phyloP scores from a whole-genome alignment of 192 early-diverging fungal genomes.

The Jimgerdemannia lactiflua region DNA sequence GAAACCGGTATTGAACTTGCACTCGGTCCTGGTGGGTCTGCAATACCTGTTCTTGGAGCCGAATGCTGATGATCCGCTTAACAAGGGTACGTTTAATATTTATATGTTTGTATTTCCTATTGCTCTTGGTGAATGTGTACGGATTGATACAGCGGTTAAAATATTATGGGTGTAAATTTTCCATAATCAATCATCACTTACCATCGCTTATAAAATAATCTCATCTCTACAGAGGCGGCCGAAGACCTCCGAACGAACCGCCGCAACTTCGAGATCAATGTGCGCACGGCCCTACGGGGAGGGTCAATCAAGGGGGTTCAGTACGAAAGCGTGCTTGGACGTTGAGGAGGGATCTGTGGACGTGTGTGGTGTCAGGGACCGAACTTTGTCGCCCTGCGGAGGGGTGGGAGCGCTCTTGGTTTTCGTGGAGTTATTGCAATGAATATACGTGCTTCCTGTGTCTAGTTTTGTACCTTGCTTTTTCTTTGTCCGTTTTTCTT shows the following conservation, averaged over 20 bases:
- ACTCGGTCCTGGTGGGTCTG: constrained; percentile 86
- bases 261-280: constrained; percentile 70
- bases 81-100: constrained; percentile 64
- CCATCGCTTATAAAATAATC: not conserved
- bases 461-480: too few species aligned
- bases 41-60: constrained; percentile 93
- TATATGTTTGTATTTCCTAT: too few species aligned
- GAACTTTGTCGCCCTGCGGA: not conserved
- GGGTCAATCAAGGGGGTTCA: constrained; percentile 60
- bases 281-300: constrained; percentile 75
- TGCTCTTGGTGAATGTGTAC: too few species aligned
- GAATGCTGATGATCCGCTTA: constrained; percentile 96
- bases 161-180: not conserved
- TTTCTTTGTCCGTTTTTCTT: too few species aligned
- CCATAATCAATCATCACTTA: constrained; percentile 6
- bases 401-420: not conserved
- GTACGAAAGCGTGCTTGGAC: constrained; percentile 63
- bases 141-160: not conserved
- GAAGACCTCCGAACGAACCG: constrained; percentile 71
- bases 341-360: not conserved
- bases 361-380: not conserved
- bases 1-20: constrained; percentile 97
- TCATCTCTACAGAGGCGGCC: constrained; percentile 66
- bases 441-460: too few species aligned
- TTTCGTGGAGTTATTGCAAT: not conserved